Conservation (phyloP, 495 filamentous ascomycete genomes). For the Penicillium taxi region DNA sequence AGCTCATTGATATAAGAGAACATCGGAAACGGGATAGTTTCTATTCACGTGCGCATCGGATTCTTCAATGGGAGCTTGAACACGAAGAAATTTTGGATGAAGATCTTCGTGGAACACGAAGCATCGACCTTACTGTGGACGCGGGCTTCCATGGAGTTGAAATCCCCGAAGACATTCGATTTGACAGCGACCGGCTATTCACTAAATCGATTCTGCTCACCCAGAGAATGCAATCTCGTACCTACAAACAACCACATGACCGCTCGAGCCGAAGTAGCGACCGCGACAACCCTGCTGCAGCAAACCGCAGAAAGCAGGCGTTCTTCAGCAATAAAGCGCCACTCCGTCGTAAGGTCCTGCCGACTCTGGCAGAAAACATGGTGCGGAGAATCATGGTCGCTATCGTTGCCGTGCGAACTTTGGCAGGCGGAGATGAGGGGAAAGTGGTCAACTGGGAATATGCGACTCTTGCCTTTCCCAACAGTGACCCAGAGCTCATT, state of each 20-base stretch:
- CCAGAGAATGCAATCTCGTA: no score
- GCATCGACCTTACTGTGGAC: constrained; percentile 31
- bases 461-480: constrained; percentile 56
- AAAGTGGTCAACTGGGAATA: constrained; percentile 66
- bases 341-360: constrained; percentile 14
- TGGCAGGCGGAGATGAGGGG: constrained; percentile 63
- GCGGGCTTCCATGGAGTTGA: constrained; percentile 25
- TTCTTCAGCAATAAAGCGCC: no score
- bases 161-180: constrained; percentile 29
- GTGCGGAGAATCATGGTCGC: constrained; percentile 49
- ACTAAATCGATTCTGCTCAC: no score
- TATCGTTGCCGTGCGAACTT: constrained; percentile 63
- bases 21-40: no score
- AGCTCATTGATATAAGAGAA: no score
- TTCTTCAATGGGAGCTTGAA: constrained; percentile 32
- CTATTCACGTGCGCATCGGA: no score
- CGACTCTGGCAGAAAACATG: constrained; percentile 18
- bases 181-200: constrained; percentile 20
- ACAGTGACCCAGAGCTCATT: constrained; percentile 48
- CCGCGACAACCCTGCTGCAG: no score
- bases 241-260: background rate
- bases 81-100: constrained; percentile 25
- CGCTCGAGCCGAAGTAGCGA: background rate
- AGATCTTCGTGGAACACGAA: constrained; percentile 14
- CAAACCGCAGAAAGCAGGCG: no score